These are phyloP conservation scores for Mentha longifolia DNA, from an alignment of 257 asterid species.

Conservation along the genomic window DNA sequence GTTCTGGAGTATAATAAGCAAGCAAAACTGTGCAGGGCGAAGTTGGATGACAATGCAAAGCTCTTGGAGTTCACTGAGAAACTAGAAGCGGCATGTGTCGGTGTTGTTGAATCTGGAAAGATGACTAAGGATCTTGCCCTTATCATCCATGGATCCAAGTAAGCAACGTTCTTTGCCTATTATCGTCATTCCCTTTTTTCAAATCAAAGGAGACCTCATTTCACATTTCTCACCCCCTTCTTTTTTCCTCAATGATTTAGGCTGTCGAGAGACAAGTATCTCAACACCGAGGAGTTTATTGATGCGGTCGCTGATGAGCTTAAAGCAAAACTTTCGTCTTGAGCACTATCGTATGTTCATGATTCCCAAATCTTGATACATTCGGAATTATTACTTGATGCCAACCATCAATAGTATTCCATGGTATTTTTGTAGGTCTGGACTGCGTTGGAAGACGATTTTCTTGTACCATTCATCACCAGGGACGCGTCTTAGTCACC, in stretches of 20 bases:
- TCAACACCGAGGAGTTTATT: conserved; percentile 90
- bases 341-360: conserved; percentile 40
- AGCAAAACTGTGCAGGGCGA: conserved; percentile 60
- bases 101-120: conserved; percentile 91
- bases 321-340: conserved; percentile 68
- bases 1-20: not conserved
- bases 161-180: conserved; percentile 9
- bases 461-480: not conserved
- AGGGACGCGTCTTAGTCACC: conserved; percentile 11
- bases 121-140: conserved; percentile 99
- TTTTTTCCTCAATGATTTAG: conserved; percentile 42
- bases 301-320: conserved; percentile 92
- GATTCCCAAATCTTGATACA: not conserved
- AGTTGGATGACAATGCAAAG: conserved; percentile 78
- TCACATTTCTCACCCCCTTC: not conserved
- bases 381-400: not conserved
- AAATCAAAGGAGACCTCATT: not conserved
- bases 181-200: not conserved
- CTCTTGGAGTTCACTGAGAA: conserved; percentile 90
- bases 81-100: conserved; percentile 88
- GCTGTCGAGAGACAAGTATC: conserved; percentile 65
- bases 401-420: not conserved
- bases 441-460: conserved; percentile 19
- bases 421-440: conserved; percentile 20
- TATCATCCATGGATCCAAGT: conserved; percentile 91